Evolutionary conservation across 352 stramenopile species (phyloP).

Genomic region (Phytophthora tentaculata): DNA sequence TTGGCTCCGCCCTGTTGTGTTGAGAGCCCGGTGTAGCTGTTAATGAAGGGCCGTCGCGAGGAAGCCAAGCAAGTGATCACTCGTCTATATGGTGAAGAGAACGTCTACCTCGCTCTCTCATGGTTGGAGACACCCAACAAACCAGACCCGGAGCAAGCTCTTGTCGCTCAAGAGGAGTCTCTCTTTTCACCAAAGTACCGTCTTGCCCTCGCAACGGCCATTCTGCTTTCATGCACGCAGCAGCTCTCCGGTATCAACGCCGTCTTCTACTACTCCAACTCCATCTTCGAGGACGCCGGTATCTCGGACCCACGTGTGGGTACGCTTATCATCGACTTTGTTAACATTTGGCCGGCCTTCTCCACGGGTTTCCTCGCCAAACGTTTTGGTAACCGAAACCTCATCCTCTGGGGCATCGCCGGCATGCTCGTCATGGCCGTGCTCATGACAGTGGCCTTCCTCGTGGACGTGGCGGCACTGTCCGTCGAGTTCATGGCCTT

Average conservation of each 20-base stretch:
- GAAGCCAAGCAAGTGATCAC: slow-evolving; percentile 31
- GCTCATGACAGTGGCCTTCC: no score
- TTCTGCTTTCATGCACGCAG: slow-evolving; percentile 50
- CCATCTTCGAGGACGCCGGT: slow-evolving; percentile 26
- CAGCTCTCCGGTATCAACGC: slow-evolving; percentile 58
- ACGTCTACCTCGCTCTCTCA: slow-evolving; percentile 15
- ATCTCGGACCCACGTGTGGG: slow-evolving; percentile 29
- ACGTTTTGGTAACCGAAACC: no score
- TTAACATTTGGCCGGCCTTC: no score
- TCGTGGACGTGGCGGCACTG: no score
- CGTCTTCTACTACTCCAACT: slow-evolving; percentile 40
- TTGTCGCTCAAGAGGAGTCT: slow-evolving; percentile 12
- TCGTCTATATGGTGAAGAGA: slow-evolving; percentile 29
- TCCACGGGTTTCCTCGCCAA: no score
- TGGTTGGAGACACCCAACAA: slow-evolving; percentile 21
- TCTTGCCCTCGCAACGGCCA: slow-evolving; percentile 30
- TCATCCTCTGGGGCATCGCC: no score
- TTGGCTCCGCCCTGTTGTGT: slow-evolving; percentile 29
- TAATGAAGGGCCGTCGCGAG: slow-evolving; percentile 21
- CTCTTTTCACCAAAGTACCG: slow-evolving; percentile 37
- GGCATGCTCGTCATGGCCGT: no score
- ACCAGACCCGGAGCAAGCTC: neutral
- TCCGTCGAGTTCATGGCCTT: no score
- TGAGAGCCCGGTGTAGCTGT: slow-evolving; percentile 26
- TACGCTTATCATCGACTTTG: slow-evolving; percentile 37